Conservation (phyloP, 2,329 filamentous ascomycete species). For the Trichoderma koningii region DNA sequence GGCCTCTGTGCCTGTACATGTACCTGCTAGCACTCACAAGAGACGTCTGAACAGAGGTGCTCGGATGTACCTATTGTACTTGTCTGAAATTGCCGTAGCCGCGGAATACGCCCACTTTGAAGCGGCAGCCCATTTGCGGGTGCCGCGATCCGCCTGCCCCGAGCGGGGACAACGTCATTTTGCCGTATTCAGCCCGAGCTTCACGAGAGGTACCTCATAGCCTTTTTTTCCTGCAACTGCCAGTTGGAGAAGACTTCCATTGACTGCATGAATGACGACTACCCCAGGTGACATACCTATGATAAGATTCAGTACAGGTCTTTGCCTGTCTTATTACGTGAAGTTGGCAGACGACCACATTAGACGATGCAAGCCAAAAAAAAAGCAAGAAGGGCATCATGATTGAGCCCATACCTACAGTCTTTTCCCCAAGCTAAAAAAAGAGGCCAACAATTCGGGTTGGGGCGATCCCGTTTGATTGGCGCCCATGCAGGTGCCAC, state of each 20-base stretch:
- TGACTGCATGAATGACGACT: background rate
- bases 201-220: background rate
- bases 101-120: conserved; percentile 15
- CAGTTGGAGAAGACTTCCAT: background rate
- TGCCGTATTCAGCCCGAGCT: conserved; percentile 11
- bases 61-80: background rate
- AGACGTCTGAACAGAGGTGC: background rate
- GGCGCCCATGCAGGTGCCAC: conserved; percentile 19
- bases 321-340: too few species aligned
- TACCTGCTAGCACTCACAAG: background rate
- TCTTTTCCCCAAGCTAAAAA: too few species aligned
- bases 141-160: conserved; percentile 24
- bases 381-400: too few species aligned
- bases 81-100: conserved; percentile 2
- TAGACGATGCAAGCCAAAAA: too few species aligned
- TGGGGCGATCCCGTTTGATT: conserved; percentile 26
- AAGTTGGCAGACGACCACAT: too few species aligned
- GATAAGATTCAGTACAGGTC: too few species aligned
- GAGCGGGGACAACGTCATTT: conserved; percentile 27
- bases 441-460: conserved; percentile 13
- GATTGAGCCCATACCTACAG: background rate
- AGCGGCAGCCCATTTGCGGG: conserved; percentile 17
- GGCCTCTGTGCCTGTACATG: background rate
- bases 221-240: too few species aligned
- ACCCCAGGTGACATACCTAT: too few species aligned